Conservation (phyloP, 495 filamentous ascomycete genomes). For the Xylaria intraflava region DNA sequence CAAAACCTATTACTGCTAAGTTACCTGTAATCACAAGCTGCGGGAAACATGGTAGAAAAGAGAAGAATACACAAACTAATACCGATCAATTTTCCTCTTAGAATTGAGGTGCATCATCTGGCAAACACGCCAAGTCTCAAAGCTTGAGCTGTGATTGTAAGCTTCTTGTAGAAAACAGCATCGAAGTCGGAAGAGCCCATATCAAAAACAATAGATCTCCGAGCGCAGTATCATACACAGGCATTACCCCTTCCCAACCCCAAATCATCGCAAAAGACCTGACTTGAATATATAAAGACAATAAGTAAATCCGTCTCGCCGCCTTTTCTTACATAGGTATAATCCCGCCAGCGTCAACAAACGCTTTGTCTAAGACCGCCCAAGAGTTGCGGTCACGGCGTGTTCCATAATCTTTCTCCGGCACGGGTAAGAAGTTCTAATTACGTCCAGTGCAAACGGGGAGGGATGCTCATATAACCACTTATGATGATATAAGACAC, state of each 20-base stretch:
- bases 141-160: too few relatives aligned
- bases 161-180: too few relatives aligned
- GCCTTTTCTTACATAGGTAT: neutral
- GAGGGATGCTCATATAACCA: neutral
- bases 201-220: neutral
- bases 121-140: too few relatives aligned
- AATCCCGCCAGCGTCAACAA: neutral
- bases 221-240: neutral
- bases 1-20: too few relatives aligned
- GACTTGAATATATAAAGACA: neutral
- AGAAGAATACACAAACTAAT: too few relatives aligned
- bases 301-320: neutral
- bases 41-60: too few relatives aligned
- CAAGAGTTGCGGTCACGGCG: neutral
- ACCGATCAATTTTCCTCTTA: too few relatives aligned
- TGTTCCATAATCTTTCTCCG: neutral
- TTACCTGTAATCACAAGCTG: too few relatives aligned
- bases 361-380: constrained; percentile 7
- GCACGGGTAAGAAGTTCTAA: neutral
- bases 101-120: too few relatives aligned
- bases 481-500: too few relatives aligned
- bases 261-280: neutral
- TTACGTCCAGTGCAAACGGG: neutral
- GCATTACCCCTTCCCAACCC: too few relatives aligned
- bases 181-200: neutral